phyloP scores from a whole-genome alignment of 371 early-diverging fungal genomes.

The Apophysomyces elegans region DNA sequence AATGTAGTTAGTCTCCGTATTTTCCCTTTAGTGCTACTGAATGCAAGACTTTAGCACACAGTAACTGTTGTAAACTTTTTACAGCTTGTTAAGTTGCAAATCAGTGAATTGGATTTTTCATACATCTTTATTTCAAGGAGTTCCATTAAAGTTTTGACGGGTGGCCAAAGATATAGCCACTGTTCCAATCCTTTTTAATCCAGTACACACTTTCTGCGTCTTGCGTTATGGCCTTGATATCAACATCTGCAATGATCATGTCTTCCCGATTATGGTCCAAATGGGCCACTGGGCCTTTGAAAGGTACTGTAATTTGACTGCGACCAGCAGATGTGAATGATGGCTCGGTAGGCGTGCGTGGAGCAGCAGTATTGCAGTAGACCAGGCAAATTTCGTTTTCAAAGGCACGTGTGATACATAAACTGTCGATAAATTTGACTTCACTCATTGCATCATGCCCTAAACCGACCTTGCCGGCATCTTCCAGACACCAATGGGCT shows the following conservation, averaged over 20 bases:
- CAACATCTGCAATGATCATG: slow-evolving; percentile 37
- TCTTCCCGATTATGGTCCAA: slow-evolving; percentile 28
- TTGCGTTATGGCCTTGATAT: slow-evolving; percentile 24
- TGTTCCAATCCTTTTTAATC: slow-evolving; percentile 37
- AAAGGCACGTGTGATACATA: slow-evolving; percentile 32
- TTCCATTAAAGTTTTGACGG: neutral
- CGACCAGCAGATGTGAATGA: slow-evolving; percentile 24
- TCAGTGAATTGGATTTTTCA: too few species aligned
- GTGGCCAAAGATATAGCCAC: slow-evolving; percentile 16
- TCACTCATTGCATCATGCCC: slow-evolving; percentile 28
- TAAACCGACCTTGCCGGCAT: slow-evolving; percentile 31
- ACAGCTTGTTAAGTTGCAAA: too few species aligned
- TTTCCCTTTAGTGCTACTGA: too few species aligned
- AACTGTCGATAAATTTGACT: slow-evolving; percentile 31
- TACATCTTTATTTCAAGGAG: too few species aligned
- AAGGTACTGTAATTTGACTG: slow-evolving; percentile 42
- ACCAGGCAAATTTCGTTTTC: slow-evolving; percentile 42
- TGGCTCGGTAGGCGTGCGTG: slow-evolving; percentile 20
- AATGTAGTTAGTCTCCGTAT: too few species aligned
- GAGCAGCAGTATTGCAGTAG: slow-evolving; percentile 30
- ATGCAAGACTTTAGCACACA: too few species aligned
- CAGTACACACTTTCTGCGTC: slow-evolving; percentile 38
- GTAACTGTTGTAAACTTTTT: too few species aligned
- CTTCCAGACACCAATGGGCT: slow-evolving; percentile 44
- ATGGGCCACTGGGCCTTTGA: slow-evolving; percentile 34